Base-by-base conservation (phyloP, 176 grass and related monocot species). In the Juncus inflexus region DNA sequence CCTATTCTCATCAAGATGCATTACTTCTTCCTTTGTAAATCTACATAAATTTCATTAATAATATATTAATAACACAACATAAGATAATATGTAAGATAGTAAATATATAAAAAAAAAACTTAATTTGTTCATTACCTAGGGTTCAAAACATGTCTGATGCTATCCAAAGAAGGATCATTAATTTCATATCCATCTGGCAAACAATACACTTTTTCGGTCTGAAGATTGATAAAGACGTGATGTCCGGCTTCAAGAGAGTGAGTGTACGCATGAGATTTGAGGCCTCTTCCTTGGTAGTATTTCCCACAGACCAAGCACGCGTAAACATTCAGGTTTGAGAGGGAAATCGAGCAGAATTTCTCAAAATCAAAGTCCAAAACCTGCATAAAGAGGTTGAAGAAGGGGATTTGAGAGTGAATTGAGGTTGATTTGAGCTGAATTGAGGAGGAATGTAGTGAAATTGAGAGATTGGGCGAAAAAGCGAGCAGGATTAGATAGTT, bases 341-440 rank as follows among this genome's bases (percentile, higher is more conserved):
- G 71, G 60, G 94, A 97, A 15, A 91, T 97, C 49, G 88, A 97
- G 69, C 94, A 97, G 52, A 91, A 91, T 60, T 86, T 97, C 80
- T 97, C 94, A 78, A 97, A 97, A 83, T 97, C 94, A 76, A 97
- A 97, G 77, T 97, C 94, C 86, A 97, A 84, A 69, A 97, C 94
- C 94, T 97, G 74, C 15, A 77, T 55, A 57, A 19, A 11, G 63
- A 52, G 11, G 65, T 11, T 69, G 42, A 35, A 19, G 40, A 55
- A 6, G 43, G 9, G 4, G 37, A 50, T 45, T 8, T 12, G 9
- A 47, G 43, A 9, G 43, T 47, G 9, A 47, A 47, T 47, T 47
- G 43, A 47, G 43, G 43, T 5, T 6, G 9, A 47, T 47, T 47
- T 47, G 43, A 9, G 43, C 9, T 47, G 43, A 47, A 47, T 47